These are phyloP conservation scores for Posidonia australis DNA, from an alignment of 106 monocot genomes.

Conservation along the genomic window DNA sequence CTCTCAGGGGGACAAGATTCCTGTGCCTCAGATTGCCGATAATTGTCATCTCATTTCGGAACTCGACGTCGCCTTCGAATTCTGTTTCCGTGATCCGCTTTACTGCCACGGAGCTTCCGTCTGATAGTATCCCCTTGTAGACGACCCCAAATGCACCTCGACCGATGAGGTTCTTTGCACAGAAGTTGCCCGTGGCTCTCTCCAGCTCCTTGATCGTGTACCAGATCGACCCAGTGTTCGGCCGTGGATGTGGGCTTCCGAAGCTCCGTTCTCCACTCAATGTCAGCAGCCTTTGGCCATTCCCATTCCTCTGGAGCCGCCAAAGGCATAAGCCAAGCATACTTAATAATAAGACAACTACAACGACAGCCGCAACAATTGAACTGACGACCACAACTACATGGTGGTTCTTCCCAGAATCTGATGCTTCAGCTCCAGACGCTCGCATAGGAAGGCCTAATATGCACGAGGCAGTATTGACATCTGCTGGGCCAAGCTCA, in stretches of 20 bases:
- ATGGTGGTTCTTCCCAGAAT: neutral
- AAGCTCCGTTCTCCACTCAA: neutral
- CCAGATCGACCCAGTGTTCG: conserved; percentile 5
- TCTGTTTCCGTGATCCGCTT: conserved; percentile 20
- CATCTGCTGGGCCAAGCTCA: conserved; percentile 28
- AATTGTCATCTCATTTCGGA: conserved; percentile 6
- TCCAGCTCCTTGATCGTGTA: neutral
- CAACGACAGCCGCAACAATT: neutral
- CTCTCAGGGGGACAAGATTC: conserved; percentile 14
- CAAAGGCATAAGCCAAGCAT: no score
- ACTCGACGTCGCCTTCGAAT: conserved; percentile 4
- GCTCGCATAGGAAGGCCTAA: conserved; percentile 26
- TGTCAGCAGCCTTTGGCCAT: no score
- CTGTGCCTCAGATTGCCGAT: conserved; percentile 2
- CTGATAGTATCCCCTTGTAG: conserved; percentile 29
- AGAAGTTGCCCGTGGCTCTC: no score
- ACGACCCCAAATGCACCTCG: no score
- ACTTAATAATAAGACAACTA: conserved; percentile 1
- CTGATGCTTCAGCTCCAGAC: neutral
- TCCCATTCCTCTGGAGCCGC: no score
- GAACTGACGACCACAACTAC: neutral
- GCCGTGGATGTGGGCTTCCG: neutral
- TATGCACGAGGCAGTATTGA: conserved; percentile 29
- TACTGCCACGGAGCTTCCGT: conserved; percentile 54
- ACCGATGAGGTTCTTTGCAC: no score